These are phyloP conservation scores for Hypsizygus marmoreus DNA, from an alignment of 768 basidiomycete genomes.

Conservation along the genomic window DNA sequence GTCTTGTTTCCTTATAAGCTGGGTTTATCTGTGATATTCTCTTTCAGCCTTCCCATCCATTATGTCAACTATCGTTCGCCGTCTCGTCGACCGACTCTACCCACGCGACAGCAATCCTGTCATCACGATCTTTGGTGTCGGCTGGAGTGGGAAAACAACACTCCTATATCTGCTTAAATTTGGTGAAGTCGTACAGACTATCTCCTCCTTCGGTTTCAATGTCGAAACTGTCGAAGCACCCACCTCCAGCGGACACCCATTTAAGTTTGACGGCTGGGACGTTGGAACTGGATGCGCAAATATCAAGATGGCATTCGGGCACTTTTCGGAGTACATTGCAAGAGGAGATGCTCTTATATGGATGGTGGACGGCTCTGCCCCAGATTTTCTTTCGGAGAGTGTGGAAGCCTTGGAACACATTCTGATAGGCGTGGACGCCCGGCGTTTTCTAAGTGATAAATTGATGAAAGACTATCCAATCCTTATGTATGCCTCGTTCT, in stretches of 20 bases:
- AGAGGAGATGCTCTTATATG: conserved; percentile 60
- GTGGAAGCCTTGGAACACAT: conserved; percentile 48
- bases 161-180: conserved; percentile 46
- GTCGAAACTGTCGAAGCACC: conserved; percentile 52
- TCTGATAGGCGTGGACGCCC: conserved; percentile 24
- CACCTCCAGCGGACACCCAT: conserved; percentile 30
- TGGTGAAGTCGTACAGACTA: conserved; percentile 38
- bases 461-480: conserved; percentile 13
- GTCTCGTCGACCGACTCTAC: conserved; percentile 32
- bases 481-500: conserved; percentile 34
- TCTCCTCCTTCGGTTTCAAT: conserved; percentile 53
- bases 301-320: conserved; percentile 39
- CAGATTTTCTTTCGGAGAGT: conserved; percentile 51
- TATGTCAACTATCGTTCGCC: no score
- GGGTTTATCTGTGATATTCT: no score
- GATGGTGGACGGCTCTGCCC: conserved; percentile 61
- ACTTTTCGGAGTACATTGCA: conserved; percentile 24
- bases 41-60: no score
- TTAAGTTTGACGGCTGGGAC: conserved; percentile 62
- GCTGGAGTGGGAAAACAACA: conserved; percentile 46
- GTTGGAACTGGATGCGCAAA: conserved; percentile 55
- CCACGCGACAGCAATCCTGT: conserved; percentile 16
- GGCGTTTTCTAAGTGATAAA: background rate
- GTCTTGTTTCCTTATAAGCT: no score
- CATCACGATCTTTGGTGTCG: conserved; percentile 38